Percentiles rank a stretch among this genome's conserved stretches.
phyloP scores from a whole-genome alignment of 495 filamentous ascomycete species.

The Tuber indicum region DNA sequence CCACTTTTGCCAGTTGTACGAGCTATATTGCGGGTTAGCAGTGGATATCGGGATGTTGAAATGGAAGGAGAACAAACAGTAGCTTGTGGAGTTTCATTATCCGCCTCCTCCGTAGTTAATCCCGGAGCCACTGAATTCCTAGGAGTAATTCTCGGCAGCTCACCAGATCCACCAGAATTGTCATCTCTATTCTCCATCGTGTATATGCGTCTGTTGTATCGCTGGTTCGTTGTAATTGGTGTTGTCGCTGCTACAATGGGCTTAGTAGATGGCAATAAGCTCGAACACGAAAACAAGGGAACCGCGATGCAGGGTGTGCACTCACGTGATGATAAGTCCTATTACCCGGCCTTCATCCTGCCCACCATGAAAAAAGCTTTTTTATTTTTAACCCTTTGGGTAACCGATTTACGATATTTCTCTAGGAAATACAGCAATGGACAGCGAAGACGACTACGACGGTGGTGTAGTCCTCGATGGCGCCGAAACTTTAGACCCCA shows the following conservation, averaged over 20 bases:
- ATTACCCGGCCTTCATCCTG: background rate
- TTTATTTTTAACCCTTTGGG: background rate
- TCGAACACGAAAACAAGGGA: background rate
- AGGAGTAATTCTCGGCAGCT: background rate
- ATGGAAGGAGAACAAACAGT: background rate
- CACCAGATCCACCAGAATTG: background rate
- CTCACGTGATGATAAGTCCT: background rate
- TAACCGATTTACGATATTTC: background rate
- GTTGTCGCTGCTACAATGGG: background rate
- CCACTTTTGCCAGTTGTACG: constrained; percentile 17
- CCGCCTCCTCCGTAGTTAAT: constrained; percentile 12
- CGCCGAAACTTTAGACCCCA: background rate
- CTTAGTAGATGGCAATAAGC: background rate
- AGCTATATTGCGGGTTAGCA: constrained; percentile 10
- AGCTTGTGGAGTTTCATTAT: constrained; percentile 16
- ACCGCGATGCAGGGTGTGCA: background rate
- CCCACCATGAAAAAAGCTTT: background rate
- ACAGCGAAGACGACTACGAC: constrained; percentile 36
- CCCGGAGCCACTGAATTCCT: background rate
- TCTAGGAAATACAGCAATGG: constrained; percentile 16
- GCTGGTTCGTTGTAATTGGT: background rate
- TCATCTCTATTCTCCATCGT: background rate
- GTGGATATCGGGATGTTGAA: background rate
- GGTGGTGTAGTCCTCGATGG: constrained; percentile 22
- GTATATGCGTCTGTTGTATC: background rate